These are phyloP conservation scores for Sporothrix variecibatus DNA, from an alignment of 2,329 filamentous ascomycete genomes.

Conservation along the genomic window DNA sequence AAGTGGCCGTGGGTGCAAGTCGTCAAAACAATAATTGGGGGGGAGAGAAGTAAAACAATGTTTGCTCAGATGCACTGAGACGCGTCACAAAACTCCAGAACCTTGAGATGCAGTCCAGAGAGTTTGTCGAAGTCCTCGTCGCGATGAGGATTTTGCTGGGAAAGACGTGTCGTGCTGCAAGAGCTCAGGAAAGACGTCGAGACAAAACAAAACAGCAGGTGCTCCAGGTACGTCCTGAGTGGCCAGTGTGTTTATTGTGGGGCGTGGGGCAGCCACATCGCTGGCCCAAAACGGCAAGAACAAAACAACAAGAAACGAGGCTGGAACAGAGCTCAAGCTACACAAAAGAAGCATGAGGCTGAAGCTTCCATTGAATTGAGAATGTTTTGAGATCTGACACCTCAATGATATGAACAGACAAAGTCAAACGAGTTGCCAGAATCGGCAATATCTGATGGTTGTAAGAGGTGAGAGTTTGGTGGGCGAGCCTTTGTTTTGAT, in stretches of 20 bases:
- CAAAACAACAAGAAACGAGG: conserved; percentile 22
- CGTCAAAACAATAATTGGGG: conserved; percentile 11
- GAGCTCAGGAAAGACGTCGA: not conserved
- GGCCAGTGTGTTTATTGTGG: conserved; percentile 17
- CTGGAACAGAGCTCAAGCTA: not conserved
- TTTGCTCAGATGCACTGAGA: conserved; percentile 5
- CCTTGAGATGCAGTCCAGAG: not conserved
- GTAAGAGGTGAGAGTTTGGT: not conserved
- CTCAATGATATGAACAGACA: too few species aligned
- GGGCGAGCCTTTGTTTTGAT: conserved; percentile 25
- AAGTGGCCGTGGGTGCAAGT: conserved; percentile 15
- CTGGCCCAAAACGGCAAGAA: conserved; percentile 24
- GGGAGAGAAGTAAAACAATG: conserved; percentile 13
- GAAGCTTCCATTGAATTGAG: not conserved
- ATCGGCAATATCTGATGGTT: not conserved
- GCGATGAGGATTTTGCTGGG: conserved; percentile 9
- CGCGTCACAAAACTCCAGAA: not conserved
- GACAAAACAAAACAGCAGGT: conserved; percentile 26
- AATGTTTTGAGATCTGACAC: not conserved
- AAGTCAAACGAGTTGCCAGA: not conserved
- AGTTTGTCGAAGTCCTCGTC: not conserved
- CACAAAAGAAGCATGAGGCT: not conserved
- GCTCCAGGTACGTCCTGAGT: not conserved
- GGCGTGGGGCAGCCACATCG: conserved; percentile 9
- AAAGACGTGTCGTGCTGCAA: conserved; percentile 25